Evolutionary conservation across 345 rosid genomes (phyloP), one percentile per base, ranked within the genome.

Genomic region (thale cress (Arabidopsis thaliana)): DNA sequence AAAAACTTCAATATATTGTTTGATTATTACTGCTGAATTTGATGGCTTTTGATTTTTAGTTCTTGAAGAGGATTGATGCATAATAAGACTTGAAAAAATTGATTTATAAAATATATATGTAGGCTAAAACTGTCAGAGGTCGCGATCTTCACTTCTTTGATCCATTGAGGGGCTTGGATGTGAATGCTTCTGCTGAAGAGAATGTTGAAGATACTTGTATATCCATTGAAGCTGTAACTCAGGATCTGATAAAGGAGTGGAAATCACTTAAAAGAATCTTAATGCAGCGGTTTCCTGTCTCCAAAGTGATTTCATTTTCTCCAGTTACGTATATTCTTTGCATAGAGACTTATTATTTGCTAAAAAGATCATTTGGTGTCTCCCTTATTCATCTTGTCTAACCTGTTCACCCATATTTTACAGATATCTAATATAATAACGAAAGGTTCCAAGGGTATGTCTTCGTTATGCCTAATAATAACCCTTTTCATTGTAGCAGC

Each of bases 211-310:
- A 59, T 56, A 62, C 79, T 70, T 77, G 82, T 59, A 11, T 67
- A 32, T 52, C 77, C 58, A 53, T 8, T 32, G 85, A 68, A 45
- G 62, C 73, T 71, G 71, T 65, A 49, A 22, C 51, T 59, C 83
- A 79, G 65, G 82, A 72, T 65, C 69, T 85, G 42, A 69, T 60
- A 41, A 87, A 78, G 78, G 94, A 91, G 42, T 93, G 98, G 98
- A 82, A 70, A 53, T 87, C 88, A 20, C 91, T 89, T 77, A 93
- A 82, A 84, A 86, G 96, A 79, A 75, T 85, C 75, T 79, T 93
- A 59, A 85, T 89, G 91, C 97, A 93, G 86, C 87, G 87, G 65
- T 93, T 91, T 76, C 90, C 93, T 20, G 90, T 89, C 72, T 82
- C 96, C 73, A 93, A 83, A 81, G 86, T 87, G 85, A 75, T 84